A percentile compares a stretch with the other conserved stretches of the same genome.
Evolutionary conservation across 768 basidiomycete species (phyloP).

Genomic region (Suillus spraguei): DNA sequence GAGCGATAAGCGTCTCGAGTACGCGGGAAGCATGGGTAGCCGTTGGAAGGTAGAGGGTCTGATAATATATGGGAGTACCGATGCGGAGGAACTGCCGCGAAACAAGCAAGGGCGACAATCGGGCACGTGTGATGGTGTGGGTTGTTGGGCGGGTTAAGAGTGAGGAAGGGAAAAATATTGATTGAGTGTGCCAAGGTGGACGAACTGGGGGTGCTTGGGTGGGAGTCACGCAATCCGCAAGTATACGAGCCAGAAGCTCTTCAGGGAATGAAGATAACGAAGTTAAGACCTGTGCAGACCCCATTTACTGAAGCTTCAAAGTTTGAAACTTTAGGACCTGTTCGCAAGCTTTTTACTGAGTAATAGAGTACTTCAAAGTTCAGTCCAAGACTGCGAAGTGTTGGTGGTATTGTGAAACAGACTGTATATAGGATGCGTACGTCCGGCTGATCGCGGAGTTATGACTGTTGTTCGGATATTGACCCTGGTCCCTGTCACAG

Average conservation of each 20-base stretch:
- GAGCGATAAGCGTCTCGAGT: conserved; percentile 37
- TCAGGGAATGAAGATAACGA: conserved; percentile 39
- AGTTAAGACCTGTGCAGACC: not conserved
- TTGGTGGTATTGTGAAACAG: not conserved
- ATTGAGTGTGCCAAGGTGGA: no score
- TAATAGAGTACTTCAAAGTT: not conserved
- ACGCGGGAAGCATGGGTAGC: conserved; percentile 41
- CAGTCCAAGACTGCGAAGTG: not conserved
- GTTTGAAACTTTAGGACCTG: not conserved
- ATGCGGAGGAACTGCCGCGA: conserved; percentile 57
- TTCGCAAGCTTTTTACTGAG: not conserved
- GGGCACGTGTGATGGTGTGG: conserved; percentile 19
- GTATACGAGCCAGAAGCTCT: conserved; percentile 51
- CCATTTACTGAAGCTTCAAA: not conserved
- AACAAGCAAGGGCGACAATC: conserved; percentile 50
- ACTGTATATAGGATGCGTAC: no score
- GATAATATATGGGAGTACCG: no score
- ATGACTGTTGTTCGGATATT: no score
- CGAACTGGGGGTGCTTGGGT: conserved; percentile 19
- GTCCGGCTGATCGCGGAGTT: no score
- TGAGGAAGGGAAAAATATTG: conserved; percentile 13
- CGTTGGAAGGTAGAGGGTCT: conserved; percentile 47
- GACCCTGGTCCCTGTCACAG: no score
- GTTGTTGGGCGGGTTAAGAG: conserved; percentile 10
- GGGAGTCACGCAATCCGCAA: conserved; percentile 33